Evolutionary conservation across 1,139 yeast genomes (phyloP).

Genomic region (Zygosaccharomyces pseudobailii): DNA sequence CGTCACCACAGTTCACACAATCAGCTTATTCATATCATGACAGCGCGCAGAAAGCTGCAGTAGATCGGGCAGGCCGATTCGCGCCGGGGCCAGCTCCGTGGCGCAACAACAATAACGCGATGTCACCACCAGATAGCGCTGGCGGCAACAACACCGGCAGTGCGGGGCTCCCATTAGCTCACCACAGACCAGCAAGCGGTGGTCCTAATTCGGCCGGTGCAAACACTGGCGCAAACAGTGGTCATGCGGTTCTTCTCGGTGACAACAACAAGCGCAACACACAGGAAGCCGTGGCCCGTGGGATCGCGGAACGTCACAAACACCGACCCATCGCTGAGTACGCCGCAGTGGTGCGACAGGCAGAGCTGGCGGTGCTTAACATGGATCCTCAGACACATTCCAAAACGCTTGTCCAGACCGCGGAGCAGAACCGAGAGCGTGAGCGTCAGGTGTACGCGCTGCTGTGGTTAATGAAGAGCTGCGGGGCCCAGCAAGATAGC

Average conservation of each 20-base stretch:
- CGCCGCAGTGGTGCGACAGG: constrained; percentile 29
- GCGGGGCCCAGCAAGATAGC: constrained; percentile 59
- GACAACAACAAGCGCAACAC: constrained; percentile 19
- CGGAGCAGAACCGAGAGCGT: constrained; percentile 47
- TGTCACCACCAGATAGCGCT: constrained; percentile 2
- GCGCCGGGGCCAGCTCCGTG: constrained; percentile 4
- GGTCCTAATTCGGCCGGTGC: neutral
- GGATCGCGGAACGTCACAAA: constrained; percentile 27
- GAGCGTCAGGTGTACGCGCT: constrained; percentile 76
- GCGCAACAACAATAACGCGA: neutral
- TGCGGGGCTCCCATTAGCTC: neutral
- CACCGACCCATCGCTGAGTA: constrained; percentile 29
- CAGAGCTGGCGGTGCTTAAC: constrained; percentile 30
- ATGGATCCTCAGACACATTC: constrained; percentile 28
- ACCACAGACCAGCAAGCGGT: neutral
- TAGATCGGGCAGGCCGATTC: constrained; percentile 6
- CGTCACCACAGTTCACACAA: constrained; percentile 9
- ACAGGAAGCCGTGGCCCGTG: constrained; percentile 29
- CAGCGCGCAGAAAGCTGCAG: constrained; percentile 13
- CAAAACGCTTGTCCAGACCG: constrained; percentile 29
- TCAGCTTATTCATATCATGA: constrained; percentile 9
- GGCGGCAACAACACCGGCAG: neutral
- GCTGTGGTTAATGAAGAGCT: constrained; percentile 70
- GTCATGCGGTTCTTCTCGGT: neutral
- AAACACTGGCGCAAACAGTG: neutral